Percentiles rank a stretch among this genome's conserved stretches.
Evolutionary conservation across 257 asterid species (phyloP).

Genomic region (Handroanthus guayacan): DNA sequence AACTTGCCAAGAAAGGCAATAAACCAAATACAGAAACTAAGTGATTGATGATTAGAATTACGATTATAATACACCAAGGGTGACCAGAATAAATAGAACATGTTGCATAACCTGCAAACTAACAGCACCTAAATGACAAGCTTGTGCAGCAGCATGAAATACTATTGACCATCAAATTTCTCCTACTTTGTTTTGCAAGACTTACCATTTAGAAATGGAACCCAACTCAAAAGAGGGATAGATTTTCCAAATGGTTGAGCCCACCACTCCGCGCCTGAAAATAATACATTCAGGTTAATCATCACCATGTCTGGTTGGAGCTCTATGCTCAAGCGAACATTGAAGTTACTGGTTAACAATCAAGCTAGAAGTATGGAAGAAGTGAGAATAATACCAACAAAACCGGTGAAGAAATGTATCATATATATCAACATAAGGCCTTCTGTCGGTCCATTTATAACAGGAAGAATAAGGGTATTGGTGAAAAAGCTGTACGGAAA

Average conservation of each 20-base stretch:
- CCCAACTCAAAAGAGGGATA: conserved; percentile 72
- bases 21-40: conserved; percentile 23
- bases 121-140: conserved; percentile 18
- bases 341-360: background rate
- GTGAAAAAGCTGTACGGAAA: conserved; percentile 77
- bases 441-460: conserved; percentile 92
- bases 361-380: conserved; percentile 24
- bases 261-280: conserved; percentile 94
- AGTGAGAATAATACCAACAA: conserved; percentile 59
- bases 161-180: conserved; percentile 17
- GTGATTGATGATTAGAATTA: conserved; percentile 5
- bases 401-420: conserved; percentile 73
- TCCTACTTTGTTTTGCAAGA: conserved; percentile 26
- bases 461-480: conserved; percentile 93
- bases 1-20: conserved; percentile 10
- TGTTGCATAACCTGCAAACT: conserved; percentile 20
- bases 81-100: background rate
- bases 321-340: background rate
- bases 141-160: background rate
- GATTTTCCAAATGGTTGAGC: conserved; percentile 74
- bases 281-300: conserved; percentile 36
- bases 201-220: conserved; percentile 78
- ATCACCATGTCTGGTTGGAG: conserved; percentile 8
- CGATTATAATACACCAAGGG: conserved; percentile 13
- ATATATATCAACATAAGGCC: conserved; percentile 85